Base-by-base conservation (phyloP, 2,329 filamentous ascomycete genomes). In the Phoma herbarum region DNA sequence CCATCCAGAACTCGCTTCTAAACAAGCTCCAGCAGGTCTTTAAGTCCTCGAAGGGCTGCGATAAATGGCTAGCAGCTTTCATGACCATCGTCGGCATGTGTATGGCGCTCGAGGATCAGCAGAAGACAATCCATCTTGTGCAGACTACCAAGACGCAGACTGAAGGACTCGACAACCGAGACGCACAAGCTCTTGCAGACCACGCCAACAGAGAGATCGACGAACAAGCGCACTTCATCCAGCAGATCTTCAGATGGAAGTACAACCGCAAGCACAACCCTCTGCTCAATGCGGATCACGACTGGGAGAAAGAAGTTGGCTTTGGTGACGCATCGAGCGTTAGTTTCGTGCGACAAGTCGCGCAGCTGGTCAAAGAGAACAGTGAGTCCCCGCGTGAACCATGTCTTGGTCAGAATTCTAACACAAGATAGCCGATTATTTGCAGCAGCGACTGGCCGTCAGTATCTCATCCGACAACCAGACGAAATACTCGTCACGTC, bases 11-110 rank as follows among this genome's bases (percentile, higher is more conserved):
- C 20, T 72, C 74, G 8, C 75, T 82, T 10, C 74, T 83, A 49
- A 81, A 80, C 59, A 79, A 79, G 60, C 73, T 81, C 16, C 80
- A 83, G 60, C 76, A 81, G 26, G 79, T 81, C 22, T 77, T 82
- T 49, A 79, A 80, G 60, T 76, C 74, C 7, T 76, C 70, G 41
- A 78, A 77, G 37, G 80, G 80, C 51, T 77, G 77, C 54, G 72
- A 75, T 39, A 79, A 79, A 26, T 83, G 81, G 81, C 71, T 82
- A 6, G 72, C 76, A 0, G 77, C 80, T 1, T 83, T 83, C 60
- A 75, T 80, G 49, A 75, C 78, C 25, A 77, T 82, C 39, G 72
- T 83, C 1, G 80, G 80, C 33, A 77, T 83, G 53, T 80, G 77
- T 25, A 82, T 82, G 77, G 79, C 79, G 3, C 72, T 80, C 18